phyloP scores from a whole-genome alignment of 306 rosid species.

The Hylodesmum podocarpum region DNA sequence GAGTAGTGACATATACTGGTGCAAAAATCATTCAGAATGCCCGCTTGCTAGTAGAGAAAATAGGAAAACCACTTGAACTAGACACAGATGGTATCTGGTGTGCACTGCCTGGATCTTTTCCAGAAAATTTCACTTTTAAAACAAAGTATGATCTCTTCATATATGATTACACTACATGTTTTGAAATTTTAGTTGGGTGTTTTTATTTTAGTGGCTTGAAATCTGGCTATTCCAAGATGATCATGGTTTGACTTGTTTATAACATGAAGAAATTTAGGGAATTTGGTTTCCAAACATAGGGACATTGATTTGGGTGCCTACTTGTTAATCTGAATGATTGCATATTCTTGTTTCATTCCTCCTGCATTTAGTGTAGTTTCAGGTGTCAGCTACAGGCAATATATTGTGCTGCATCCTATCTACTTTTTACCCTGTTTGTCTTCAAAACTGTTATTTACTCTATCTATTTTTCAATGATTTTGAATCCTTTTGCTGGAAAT shows the following conservation, averaged over 20 bases:
- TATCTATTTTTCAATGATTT: neutral
- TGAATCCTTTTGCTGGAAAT: slow-evolving; percentile 17
- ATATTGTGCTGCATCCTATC: slow-evolving; percentile 9
- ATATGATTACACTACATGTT: neutral
- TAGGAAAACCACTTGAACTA: slow-evolving; percentile 96
- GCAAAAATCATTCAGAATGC: slow-evolving; percentile 99
- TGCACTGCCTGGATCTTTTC: slow-evolving; percentile 96
- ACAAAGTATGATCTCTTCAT: slow-evolving; percentile 58
- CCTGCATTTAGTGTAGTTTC: neutral
- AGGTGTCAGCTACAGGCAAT: neutral
- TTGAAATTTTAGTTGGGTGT: slow-evolving; percentile 1
- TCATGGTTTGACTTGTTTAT: neutral
- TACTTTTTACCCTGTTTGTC: slow-evolving; percentile 6
- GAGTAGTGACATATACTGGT: slow-evolving; percentile 99
- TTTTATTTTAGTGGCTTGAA: slow-evolving; percentile 10
- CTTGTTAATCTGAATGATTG: slow-evolving; percentile 4
- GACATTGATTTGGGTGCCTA: slow-evolving; percentile 22
- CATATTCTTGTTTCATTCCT: slow-evolving; percentile 18
- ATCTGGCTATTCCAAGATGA: neutral
- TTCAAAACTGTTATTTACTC: neutral
- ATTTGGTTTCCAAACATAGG: neutral
- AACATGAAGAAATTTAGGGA: neutral
- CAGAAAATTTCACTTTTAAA: slow-evolving; percentile 92
- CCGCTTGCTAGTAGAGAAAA: slow-evolving; percentile 86
- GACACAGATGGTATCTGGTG: slow-evolving; percentile 99